Conservation (phyloP, 148 eudicot species). For the Hydrangea macrophylla region DNA sequence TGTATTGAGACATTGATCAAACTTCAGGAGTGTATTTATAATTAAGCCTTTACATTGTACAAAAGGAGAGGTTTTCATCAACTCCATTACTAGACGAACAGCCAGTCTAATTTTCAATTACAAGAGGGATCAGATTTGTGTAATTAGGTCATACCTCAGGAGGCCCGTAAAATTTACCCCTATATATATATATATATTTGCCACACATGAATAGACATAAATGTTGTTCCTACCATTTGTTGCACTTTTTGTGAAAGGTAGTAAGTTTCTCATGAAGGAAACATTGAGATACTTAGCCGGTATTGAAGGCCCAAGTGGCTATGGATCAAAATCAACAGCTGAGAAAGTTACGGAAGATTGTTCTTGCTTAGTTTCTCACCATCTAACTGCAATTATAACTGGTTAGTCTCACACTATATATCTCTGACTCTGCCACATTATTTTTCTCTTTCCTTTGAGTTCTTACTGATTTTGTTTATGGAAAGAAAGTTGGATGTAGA, state of each 20-base stretch:
- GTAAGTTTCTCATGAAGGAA: constrained; percentile 48
- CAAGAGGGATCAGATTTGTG: no score
- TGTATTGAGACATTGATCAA: no score
- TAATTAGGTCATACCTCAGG: no score
- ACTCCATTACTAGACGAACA: no score
- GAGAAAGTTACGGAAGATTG: constrained; percentile 61
- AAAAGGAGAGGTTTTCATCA: no score
- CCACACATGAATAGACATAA: background rate
- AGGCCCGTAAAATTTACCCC: no score
- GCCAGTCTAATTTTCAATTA: no score
- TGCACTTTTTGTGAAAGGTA: constrained; percentile 14
- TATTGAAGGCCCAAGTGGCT: constrained; percentile 80
- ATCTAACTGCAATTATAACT: constrained; percentile 85
- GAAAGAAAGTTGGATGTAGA: background rate
- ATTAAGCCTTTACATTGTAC: no score
- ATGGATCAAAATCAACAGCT: constrained; percentile 88
- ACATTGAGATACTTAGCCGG: constrained; percentile 76
- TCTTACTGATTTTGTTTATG: no score
- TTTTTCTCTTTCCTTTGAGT: background rate
- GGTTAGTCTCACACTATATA: constrained; percentile 36
- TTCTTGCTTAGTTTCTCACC: constrained; percentile 27
- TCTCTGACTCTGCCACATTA: background rate
- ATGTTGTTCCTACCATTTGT: background rate
- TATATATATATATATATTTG: constrained; percentile 17
- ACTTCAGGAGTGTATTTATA: no score